A percentile compares a stretch with the other conserved stretches of the same genome.
phyloP scores from a whole-genome alignment of 805 yeast species.

The Wickerhamiella brachini region DNA sequence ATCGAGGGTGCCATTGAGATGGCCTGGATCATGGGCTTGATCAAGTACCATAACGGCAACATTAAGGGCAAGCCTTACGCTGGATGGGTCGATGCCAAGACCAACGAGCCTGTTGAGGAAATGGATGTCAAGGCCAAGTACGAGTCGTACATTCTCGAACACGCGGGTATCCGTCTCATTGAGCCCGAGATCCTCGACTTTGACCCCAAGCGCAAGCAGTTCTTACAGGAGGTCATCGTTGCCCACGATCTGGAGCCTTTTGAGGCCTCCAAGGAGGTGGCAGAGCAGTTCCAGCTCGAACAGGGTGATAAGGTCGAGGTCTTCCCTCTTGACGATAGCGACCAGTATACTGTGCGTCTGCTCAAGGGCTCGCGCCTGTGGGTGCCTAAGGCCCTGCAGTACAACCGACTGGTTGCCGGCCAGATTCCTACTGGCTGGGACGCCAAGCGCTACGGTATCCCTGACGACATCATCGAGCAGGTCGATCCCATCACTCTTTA shows the following conservation, averaged over 20 bases:
- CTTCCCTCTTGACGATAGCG: slow-evolving; percentile 76
- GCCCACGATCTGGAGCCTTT: slow-evolving; percentile 95
- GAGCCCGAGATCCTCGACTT: slow-evolving; percentile 97
- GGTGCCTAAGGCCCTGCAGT: slow-evolving; percentile 77
- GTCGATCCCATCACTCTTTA: slow-evolving; percentile 93
- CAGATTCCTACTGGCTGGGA: slow-evolving; percentile 99
- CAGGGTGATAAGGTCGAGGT: slow-evolving; percentile 91
- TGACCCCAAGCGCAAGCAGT: slow-evolving; percentile 84
- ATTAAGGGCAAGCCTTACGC: slow-evolving; percentile 75
- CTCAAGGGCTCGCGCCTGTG: slow-evolving; percentile 84
- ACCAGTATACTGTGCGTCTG: slow-evolving; percentile 81
- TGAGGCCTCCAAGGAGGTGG: slow-evolving; percentile 89
- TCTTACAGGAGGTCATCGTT: slow-evolving; percentile 89
- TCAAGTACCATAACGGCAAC: slow-evolving; percentile 86
- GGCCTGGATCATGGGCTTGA: slow-evolving; percentile 99
- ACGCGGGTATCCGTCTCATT: slow-evolving; percentile 90
- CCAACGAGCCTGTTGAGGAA: slow-evolving; percentile 86
- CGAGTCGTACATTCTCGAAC: slow-evolving; percentile 77
- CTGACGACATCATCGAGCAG: slow-evolving; percentile 83
- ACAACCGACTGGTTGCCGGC: slow-evolving; percentile 52
- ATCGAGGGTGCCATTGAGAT: slow-evolving; percentile 96
- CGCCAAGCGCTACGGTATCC: slow-evolving; percentile 86
- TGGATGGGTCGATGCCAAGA: slow-evolving; percentile 96
- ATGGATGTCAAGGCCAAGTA: slow-evolving; percentile 84
- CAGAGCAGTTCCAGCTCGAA: slow-evolving; percentile 83